Conservation (phyloP, 108 stramenopile species). For the Stephanodiscus minutulus region DNA sequence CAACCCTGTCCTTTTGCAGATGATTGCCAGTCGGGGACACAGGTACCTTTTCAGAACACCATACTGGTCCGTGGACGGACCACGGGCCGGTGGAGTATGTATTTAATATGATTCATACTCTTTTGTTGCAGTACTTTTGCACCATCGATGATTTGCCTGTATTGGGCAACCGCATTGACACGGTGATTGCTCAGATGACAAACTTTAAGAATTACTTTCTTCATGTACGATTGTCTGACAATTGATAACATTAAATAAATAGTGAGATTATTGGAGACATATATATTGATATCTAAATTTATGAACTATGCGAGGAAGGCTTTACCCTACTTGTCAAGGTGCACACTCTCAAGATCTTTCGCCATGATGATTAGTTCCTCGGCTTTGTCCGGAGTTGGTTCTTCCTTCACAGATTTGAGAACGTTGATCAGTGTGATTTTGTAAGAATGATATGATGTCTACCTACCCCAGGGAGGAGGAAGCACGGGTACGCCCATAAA, state of each 20-base stretch:
- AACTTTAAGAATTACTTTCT: not conserved
- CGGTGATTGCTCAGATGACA: slow-evolving; percentile 11
- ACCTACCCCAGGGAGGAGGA: no score
- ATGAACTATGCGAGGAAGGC: no score
- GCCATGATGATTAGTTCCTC: no score
- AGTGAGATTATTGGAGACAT: no score
- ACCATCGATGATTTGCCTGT: slow-evolving; percentile 14
- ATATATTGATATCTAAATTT: no score
- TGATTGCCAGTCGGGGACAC: slow-evolving; percentile 13
- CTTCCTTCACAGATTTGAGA: no score
- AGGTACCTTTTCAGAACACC: slow-evolving; percentile 19
- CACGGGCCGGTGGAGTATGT: slow-evolving; percentile 32
- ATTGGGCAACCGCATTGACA: slow-evolving; percentile 17
- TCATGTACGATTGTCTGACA: slow-evolving; percentile 12
- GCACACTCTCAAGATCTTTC: no score
- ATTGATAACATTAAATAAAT: not conserved
- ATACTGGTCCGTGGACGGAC: slow-evolving; percentile 24
- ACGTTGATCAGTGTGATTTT: no score
- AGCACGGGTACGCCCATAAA: no score
- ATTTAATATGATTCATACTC: slow-evolving; percentile 23
- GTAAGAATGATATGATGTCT: no score
- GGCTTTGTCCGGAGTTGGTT: no score
- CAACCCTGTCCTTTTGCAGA: not conserved
- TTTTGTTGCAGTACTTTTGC: slow-evolving; percentile 10
- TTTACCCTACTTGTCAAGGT: no score